Evolutionary conservation across 495 filamentous ascomycete species (phyloP).

Genomic region (Xylaria flabelliformis): DNA sequence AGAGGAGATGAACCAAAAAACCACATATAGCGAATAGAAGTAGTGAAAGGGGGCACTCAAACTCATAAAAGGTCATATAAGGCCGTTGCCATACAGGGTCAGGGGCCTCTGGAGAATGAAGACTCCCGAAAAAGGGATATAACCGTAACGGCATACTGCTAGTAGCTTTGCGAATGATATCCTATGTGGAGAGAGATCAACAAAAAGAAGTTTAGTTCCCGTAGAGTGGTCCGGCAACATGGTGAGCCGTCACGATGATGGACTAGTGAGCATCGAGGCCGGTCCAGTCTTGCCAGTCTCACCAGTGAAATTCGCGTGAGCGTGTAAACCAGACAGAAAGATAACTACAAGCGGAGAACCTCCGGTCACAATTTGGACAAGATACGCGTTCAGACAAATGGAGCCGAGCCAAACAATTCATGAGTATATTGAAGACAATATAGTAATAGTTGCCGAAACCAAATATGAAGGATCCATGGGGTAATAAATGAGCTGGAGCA

Average conservation of each 20-base stretch:
- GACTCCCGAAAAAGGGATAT: background rate
- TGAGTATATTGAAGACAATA: background rate
- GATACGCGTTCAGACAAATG: background rate
- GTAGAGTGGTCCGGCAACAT: constrained; percentile 5
- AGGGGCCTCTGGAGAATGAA: constrained; percentile 7
- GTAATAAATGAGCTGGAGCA: background rate
- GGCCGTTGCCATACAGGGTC: background rate
- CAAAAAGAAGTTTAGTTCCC: constrained; percentile 4
- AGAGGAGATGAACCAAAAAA: constrained; percentile 34
- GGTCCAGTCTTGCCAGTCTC: background rate
- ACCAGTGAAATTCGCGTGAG: background rate
- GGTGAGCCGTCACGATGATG: constrained; percentile 1
- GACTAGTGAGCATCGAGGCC: constrained; percentile 22
- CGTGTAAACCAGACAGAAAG: background rate
- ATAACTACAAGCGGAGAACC: background rate
- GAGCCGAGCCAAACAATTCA: background rate
- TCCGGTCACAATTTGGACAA: background rate
- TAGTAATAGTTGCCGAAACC: constrained; percentile 1
- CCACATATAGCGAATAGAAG: constrained; percentile 15
- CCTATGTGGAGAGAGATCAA: constrained; percentile 10
- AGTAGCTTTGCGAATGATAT: background rate
- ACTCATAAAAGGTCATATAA: constrained; percentile 9
- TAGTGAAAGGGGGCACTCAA: background rate
- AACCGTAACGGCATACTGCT: background rate
- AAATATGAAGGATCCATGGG: background rate